These are phyloP conservation scores for Agrocybe praecox DNA, from an alignment of 768 basidiomycete species.

Conservation along the genomic window DNA sequence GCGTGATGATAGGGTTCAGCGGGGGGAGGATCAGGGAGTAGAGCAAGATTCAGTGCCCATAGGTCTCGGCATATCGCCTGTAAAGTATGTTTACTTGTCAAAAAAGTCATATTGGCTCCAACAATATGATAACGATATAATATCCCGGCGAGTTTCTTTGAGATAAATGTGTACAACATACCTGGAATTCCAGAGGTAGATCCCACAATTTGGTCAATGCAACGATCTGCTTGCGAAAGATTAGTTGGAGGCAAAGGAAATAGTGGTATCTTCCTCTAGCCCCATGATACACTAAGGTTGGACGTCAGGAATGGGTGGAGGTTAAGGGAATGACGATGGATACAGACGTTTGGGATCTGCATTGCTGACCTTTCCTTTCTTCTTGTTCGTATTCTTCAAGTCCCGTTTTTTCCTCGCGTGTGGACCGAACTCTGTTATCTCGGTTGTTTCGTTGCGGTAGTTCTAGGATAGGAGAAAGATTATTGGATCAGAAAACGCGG, in stretches of 20 bases:
- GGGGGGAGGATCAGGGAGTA: conserved; percentile 60
- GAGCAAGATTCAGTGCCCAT: conserved; percentile 76
- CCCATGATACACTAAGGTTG: conserved; percentile 76
- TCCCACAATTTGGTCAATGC: conserved; percentile 64
- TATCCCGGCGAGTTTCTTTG: neutral
- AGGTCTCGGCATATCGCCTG: conserved; percentile 77
- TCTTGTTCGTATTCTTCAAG: conserved; percentile 58
- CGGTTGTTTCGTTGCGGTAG: conserved; percentile 79
- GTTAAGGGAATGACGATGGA: neutral
- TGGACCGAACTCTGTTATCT: conserved; percentile 63
- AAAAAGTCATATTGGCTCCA: neutral
- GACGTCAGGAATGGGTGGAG: neutral
- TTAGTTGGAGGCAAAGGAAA: conserved; percentile 81
- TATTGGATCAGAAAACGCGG: neutral
- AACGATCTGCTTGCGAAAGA: conserved; percentile 76
- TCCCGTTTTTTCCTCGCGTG: conserved; percentile 69
- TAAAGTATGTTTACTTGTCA: neutral
- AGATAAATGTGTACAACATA: conserved; percentile 30
- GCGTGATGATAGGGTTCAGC: conserved; percentile 58
- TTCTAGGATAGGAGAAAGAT: conserved; percentile 65
- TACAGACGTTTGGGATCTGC: conserved; percentile 63
- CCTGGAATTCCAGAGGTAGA: conserved; percentile 84
- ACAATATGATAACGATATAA: neutral
- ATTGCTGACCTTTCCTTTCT: conserved; percentile 48
- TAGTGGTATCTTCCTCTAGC: conserved; percentile 76